Conservation (phyloP, 768 basidiomycete species). For the Austroboletus eburneus region DNA sequence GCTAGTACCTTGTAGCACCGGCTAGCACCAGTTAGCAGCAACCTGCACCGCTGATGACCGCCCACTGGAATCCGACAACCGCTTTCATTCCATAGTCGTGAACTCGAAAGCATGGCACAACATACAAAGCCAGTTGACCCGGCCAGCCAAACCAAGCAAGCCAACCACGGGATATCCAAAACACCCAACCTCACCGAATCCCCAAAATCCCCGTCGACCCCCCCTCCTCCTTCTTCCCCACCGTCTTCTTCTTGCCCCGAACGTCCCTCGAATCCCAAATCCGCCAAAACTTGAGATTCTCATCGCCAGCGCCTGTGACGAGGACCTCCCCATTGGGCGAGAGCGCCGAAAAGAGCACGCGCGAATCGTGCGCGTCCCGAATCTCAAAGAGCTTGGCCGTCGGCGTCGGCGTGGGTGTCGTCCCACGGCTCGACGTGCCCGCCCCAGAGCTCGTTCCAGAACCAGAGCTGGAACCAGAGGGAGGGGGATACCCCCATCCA, state of each 20-base stretch:
- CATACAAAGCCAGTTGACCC: too few species aligned
- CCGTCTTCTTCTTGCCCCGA: constrained; percentile 31
- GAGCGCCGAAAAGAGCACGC: constrained; percentile 82
- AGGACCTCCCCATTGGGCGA: constrained; percentile 90
- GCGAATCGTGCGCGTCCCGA: constrained; percentile 87
- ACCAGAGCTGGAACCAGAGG: constrained; percentile 54
- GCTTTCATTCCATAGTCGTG: too few species aligned
- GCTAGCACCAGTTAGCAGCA: too few species aligned
- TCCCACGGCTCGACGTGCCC: constrained; percentile 28
- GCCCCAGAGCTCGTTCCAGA: constrained; percentile 39
- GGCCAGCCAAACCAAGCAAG: too few species aligned
- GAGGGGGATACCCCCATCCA: constrained; percentile 75
- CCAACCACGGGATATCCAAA: neutral
- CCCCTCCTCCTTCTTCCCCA: constrained; percentile 34
- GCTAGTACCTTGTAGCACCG: too few species aligned
- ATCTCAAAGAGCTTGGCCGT: constrained; percentile 45
- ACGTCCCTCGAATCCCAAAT: constrained; percentile 62
- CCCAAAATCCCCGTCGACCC: constrained; percentile 31
- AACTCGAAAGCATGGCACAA: too few species aligned
- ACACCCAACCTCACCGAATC: constrained; percentile 28
- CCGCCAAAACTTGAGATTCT: constrained; percentile 96
- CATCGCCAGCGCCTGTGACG: constrained; percentile 89
- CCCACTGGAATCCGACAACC: too few species aligned
- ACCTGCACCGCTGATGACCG: too few species aligned
- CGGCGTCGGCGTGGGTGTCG: constrained; percentile 12